Evolutionary conservation across 2,329 filamentous ascomycete species (phyloP), one percentile per base, ranked within the genome.

Genomic region (Ambrosiella beaveri): DNA sequence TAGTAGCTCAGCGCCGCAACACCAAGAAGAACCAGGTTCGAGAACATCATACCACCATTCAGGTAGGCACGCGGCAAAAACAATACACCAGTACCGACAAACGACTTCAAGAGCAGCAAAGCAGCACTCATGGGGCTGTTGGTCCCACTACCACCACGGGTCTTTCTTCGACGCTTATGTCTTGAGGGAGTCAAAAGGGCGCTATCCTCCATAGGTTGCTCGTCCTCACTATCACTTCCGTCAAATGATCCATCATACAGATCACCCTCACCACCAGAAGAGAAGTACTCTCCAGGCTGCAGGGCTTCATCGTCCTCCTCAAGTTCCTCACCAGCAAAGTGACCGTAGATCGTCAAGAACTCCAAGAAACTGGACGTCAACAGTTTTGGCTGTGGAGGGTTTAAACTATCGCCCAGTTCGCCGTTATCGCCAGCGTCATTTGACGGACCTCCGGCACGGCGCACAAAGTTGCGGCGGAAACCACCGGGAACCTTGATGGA

Each of bases 41-140:
- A 95, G 71, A 98, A 98, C 13, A 95, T 73, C 90, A 98, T 97
- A 60, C 93, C 93, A 57, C 93, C 93, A 65, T 95, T 98, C 63
- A 96, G 78, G 67, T 93, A 98, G 3, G 93, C 91, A 53, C 89
- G 83, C 0, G 91, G 91, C 39, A 97, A 74, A 73, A 97, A 97
- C 13, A 97, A 75, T 7, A 97, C 91, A 58, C 91, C 91, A 0
- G 93, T 98, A 17, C 94, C 93, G 53, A 98, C 93, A 67, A 98
- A 98, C 0, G 91, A 97, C 74, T 98, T 98, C 63, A 98, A 81
- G 47, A 98, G 75, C 57, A 98, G 77, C 64, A 96, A 71, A 9
- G 86, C 84, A 8, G 93, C 91, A 62, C 86, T 87, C 62, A 82
- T 83, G 2, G 86, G 82, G 54, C 81, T 85, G 64, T 88, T 90